Evolutionary conservation across 169 alveolate species (phyloP), one percentile per base, ranked within the genome.

Genomic region (Eimeria necatrix): DNA sequence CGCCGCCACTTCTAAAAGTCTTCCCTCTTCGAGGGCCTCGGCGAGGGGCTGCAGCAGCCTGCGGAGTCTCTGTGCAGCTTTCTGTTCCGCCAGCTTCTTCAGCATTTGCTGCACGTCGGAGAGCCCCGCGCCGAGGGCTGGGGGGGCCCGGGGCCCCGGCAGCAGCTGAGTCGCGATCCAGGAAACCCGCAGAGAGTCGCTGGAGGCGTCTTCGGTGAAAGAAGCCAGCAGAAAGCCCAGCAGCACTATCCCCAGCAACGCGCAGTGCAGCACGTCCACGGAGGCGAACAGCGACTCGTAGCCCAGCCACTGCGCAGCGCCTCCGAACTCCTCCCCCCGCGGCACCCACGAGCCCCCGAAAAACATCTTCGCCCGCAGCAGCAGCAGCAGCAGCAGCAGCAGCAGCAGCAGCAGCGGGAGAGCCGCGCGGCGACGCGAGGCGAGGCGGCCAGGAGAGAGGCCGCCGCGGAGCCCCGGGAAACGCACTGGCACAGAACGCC

Each of bases 121-220:
- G 32, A 90, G 53, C 5, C 53, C 83, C 20, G 49, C 41, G 6
- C 83, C 74, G 64, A 56, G 14, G 20, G 26, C 81, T 61, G 93
- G 93, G 41, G 14, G 93, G 41, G 83, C 73, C 68, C 84, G 64
- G 74, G 95, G 90, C 60, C 61, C 88, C n/a, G 95, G 95, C 51
- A 90, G 95, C 71, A 90, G 68, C 81, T 90, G 85, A 70, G 78
- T 76, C 18, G 88, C 95, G 26, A 90, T 90, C 95, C 95, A 90
- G 64, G 89, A 71, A 53, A 80, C 84, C 22, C 95, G 87, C 46
- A 90, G 84, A 9, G 95, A 90, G 61, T 81, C 90, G 64, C 80
- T 41, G 41, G 89, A 49, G 14, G 84, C 95, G 46, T 90, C 95
- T 18, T 90, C 95, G 4, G 80, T 74, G 88, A 90, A 90, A 32